Evolutionary conservation across 2,329 filamentous ascomycete genomes (phyloP).

Genomic region (Epichloe sp.): DNA sequence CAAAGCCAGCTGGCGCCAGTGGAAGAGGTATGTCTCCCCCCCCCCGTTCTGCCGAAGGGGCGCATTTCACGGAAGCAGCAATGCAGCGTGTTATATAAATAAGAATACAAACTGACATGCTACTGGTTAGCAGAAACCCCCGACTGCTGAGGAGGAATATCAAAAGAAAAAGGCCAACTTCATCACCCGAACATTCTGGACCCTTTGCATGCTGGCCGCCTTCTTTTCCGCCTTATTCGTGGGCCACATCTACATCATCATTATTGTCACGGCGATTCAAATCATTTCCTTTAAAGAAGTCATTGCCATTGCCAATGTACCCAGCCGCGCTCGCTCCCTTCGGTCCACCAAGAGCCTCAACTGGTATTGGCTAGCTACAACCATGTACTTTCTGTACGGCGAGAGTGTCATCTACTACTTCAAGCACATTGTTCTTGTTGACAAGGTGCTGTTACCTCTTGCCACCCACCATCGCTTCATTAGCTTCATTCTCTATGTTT

Average conservation of each 20-base stretch:
- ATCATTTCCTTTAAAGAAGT: constrained; percentile 99
- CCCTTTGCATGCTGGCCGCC: constrained; percentile 85
- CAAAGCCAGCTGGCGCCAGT: constrained; percentile 20
- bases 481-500: constrained; percentile 94
- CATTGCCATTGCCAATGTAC: constrained; percentile 92
- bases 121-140: constrained; percentile 24
- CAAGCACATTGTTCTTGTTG: constrained; percentile 94
- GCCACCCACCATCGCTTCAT: constrained; percentile 98
- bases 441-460: constrained; percentile 81
- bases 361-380: constrained; percentile 98
- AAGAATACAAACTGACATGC: not conserved
- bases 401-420: constrained; percentile 99
- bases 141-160: constrained; percentile 50
- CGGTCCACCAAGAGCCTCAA: constrained; percentile 93
- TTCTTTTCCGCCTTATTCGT: constrained; percentile 92
- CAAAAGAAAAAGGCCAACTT: constrained; percentile 99
- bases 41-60: not conserved
- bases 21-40: constrained; percentile 18
- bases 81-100: not conserved
- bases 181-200: constrained; percentile 94
- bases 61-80: not conserved
- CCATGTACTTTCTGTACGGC: constrained; percentile 98
- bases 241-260: constrained; percentile 94
- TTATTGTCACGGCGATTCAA: constrained; percentile 83
- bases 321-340: constrained; percentile 78